phyloP scores from a whole-genome alignment of 495 filamentous ascomycete genomes.

The Bryoglossum gracile region DNA sequence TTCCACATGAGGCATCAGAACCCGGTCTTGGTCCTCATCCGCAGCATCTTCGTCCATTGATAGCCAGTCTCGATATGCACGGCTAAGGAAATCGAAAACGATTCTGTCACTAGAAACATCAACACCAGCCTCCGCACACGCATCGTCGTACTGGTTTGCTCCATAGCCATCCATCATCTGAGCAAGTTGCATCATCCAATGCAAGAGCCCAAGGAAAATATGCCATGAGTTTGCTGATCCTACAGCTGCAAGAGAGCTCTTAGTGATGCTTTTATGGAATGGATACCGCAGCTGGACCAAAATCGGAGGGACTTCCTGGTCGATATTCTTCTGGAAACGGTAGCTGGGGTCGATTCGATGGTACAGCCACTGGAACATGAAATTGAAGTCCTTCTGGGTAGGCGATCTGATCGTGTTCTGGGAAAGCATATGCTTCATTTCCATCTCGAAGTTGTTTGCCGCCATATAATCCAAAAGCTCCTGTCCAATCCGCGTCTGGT shows the following conservation, averaged over 20 bases:
- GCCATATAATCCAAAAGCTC: slow-evolving; percentile 89
- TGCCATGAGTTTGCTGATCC: slow-evolving; percentile 88
- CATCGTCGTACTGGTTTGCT: slow-evolving; percentile 73
- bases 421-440: slow-evolving; percentile 85
- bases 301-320: slow-evolving; percentile 85
- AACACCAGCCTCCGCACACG: slow-evolving; percentile 73
- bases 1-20: slow-evolving; percentile 76
- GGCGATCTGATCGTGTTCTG: slow-evolving; percentile 84
- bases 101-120: slow-evolving; percentile 86
- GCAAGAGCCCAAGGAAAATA: slow-evolving; percentile 83
- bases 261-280: slow-evolving; percentile 87
- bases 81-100: slow-evolving; percentile 82
- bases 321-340: slow-evolving; percentile 83
- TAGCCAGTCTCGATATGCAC: slow-evolving; percentile 90
- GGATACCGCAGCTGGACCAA: slow-evolving; percentile 92
- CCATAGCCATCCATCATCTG: slow-evolving; percentile 80
- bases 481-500: slow-evolving; percentile 72
- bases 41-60: slow-evolving; percentile 77
- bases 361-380: slow-evolving; percentile 97
- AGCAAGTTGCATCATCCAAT: slow-evolving; percentile 98
- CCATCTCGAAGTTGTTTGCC: slow-evolving; percentile 89
- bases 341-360: slow-evolving; percentile 89
- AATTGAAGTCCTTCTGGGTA: slow-evolving; percentile 97
- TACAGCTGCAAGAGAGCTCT: slow-evolving; percentile 87
- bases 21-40: slow-evolving; percentile 69